A percentile compares a stretch with the other conserved stretches of the same genome.
Conservation (phyloP, 1,284 basidiomycete species). For the Retiboletus flavoniger region DNA sequence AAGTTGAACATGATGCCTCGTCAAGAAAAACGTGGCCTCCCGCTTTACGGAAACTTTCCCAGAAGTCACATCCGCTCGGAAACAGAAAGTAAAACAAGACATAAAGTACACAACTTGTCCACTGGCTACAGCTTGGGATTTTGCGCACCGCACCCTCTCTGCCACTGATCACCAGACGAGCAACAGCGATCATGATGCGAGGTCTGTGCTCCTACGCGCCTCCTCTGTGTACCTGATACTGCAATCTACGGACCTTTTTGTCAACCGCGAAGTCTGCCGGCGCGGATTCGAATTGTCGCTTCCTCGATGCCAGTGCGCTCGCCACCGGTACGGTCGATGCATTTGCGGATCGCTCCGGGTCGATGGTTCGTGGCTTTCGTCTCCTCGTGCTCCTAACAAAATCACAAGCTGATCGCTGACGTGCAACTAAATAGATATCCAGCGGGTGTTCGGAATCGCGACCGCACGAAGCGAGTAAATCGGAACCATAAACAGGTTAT, state of each 20-base stretch:
- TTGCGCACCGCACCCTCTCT: neutral
- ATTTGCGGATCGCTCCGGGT: slow-evolving; percentile 6
- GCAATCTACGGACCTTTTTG: slow-evolving; percentile 8
- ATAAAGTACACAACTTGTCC: neutral
- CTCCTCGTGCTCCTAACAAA: neutral
- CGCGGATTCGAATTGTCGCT: neutral
- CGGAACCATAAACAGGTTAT: neutral
- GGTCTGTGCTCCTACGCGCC: neutral
- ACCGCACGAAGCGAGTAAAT: slow-evolving; percentile 1
- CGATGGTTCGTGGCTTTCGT: neutral
- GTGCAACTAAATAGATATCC: neutral
- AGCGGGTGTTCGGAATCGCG: too few species aligned
- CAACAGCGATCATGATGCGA: neutral
- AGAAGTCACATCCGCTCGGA: slow-evolving; percentile 5
- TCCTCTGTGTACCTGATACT: neutral
- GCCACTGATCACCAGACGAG: neutral
- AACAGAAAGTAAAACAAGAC: neutral
- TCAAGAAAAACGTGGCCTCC: slow-evolving; percentile 25
- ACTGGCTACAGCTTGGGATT: neutral
- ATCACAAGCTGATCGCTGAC: neutral
- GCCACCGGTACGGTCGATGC: neutral
- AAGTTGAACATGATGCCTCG: slow-evolving; percentile 25
- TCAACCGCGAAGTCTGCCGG: slow-evolving; percentile 1
- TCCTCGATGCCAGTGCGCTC: neutral
- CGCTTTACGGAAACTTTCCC: slow-evolving; percentile 25